Evolutionary conservation across 257 asterid species (phyloP), one percentile per base, ranked within the genome.

Genomic region (Lavandula angustifolia): DNA sequence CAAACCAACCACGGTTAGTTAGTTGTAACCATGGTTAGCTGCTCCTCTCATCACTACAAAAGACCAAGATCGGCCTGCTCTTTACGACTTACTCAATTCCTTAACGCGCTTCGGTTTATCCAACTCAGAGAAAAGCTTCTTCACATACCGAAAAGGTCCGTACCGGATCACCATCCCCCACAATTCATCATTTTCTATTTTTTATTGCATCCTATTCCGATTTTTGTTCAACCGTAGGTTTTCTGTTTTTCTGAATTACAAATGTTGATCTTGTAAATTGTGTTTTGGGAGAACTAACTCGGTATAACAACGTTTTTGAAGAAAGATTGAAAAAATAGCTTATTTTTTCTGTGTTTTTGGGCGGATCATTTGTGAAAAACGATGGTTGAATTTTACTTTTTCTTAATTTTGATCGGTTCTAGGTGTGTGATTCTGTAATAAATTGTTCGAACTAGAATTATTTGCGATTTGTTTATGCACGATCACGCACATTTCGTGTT

Each of bases 21-120:
- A 10, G 35, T 5, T 27, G n/a, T 35, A 61, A 73, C 74, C 74
- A 54, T 17, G 70, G 74, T 73, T 54, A 54, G 6, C 11, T 34
- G 8, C 34, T 37, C 18, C 40, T 22, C 27, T 22, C 27, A 22
- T 22, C 27, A 22, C 60, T 67, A 73, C 67, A 67, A 61, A 58
- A 66, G 1, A 32, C 7, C 8, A 60, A 10, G 40, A 5, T 18
- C 11, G 16, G 32, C 68, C 69, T 35, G 35, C 38, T 13, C 71
- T 59, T 65, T 51, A 49, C 31, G 69, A 61, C 68, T 16, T 41
- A 52, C 13, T 40, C 31, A 43, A 43, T 65, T 16, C 51, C 41
- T 57, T 17, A 40, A 3, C 60, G 13, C 71, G 48, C 52, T 65
- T 59, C 34, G 56, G 14, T 64, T 64, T 37, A 10, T 64, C 43